Percentiles rank a stretch among this genome's conserved stretches.
These are phyloP conservation scores for Brettanomyces sp. DNA, from an alignment of 805 yeast species.

Conservation along the genomic window DNA sequence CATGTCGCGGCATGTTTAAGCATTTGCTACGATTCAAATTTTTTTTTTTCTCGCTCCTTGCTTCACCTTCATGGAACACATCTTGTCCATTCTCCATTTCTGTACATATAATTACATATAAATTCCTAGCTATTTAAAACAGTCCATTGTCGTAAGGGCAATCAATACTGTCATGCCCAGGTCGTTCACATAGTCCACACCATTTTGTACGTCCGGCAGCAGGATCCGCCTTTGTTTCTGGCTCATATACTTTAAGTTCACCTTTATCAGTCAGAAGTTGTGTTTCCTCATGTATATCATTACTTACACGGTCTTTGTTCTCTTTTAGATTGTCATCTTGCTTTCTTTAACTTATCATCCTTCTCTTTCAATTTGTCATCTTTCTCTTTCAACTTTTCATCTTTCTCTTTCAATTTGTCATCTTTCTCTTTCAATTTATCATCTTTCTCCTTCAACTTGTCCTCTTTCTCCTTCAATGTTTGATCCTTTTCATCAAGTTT, in stretches of 20 bases:
- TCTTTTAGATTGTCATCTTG: slow-evolving; percentile 1
- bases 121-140: slow-evolving; percentile 8
- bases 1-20: too few species aligned
- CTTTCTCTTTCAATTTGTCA: slow-evolving; percentile 3
- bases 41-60: background rate
- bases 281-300: background rate
- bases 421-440: background rate
- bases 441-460: background rate
- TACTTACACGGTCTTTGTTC: background rate
- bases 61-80: background rate
- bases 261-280: slow-evolving; percentile 3
- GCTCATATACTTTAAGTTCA: slow-evolving; percentile 32
- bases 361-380: background rate
- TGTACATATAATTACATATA: slow-evolving; percentile 3
- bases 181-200: slow-evolving; percentile 91
- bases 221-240: slow-evolving; percentile 46
- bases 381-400: slow-evolving; percentile 1
- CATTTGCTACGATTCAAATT: background rate
- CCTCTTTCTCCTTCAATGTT: background rate
- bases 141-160: slow-evolving; percentile 74
- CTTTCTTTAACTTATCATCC: slow-evolving; percentile 2
- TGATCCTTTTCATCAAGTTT: background rate
- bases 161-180: slow-evolving; percentile 79
- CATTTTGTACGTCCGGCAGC: slow-evolving; percentile 68
- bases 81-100: background rate